These are phyloP conservation scores for Exidia glandulosa DNA, from an alignment of 768 basidiomycete genomes.

Conservation along the genomic window DNA sequence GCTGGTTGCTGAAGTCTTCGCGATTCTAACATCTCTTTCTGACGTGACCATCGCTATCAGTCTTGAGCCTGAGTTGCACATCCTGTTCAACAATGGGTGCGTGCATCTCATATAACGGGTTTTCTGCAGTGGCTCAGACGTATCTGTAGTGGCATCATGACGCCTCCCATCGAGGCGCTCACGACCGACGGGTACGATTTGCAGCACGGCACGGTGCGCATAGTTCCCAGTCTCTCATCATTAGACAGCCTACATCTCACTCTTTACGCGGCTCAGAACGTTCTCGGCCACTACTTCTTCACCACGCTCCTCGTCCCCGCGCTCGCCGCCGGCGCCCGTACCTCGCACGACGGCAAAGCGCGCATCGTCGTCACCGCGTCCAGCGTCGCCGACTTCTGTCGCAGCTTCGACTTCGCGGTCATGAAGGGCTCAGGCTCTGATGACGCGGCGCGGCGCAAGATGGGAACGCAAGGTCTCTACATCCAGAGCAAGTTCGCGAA, in stretches of 20 bases:
- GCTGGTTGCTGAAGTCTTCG: neutral
- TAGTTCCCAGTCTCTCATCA: too few relatives aligned
- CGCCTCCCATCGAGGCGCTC: too few relatives aligned
- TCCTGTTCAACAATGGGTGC: constrained; percentile 12
- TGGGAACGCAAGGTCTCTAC: too few relatives aligned
- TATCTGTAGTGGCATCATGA: too few relatives aligned
- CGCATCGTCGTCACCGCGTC: constrained; percentile 42
- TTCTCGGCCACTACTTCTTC: constrained; percentile 55
- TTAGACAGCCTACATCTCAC: too few relatives aligned
- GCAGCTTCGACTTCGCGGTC: constrained; percentile 26
- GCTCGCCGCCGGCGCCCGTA: constrained; percentile 28
- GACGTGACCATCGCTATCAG: neutral
- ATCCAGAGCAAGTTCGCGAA: too few relatives aligned
- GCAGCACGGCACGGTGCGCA: too few relatives aligned
- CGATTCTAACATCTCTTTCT: neutral
- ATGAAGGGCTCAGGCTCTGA: too few relatives aligned
- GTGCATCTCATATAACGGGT: neutral
- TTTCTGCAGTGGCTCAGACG: too few relatives aligned
- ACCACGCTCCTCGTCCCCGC: constrained; percentile 42
- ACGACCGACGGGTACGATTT: too few relatives aligned
- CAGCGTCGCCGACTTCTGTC: constrained; percentile 20
- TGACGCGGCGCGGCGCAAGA: too few relatives aligned
- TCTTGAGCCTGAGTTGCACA: constrained; percentile 10
- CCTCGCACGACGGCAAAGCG: constrained; percentile 28
- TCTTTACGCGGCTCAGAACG: too few relatives aligned